Base-by-base conservation (phyloP, 1,284 basidiomycete genomes). In the Ganoderma lucidum region DNA sequence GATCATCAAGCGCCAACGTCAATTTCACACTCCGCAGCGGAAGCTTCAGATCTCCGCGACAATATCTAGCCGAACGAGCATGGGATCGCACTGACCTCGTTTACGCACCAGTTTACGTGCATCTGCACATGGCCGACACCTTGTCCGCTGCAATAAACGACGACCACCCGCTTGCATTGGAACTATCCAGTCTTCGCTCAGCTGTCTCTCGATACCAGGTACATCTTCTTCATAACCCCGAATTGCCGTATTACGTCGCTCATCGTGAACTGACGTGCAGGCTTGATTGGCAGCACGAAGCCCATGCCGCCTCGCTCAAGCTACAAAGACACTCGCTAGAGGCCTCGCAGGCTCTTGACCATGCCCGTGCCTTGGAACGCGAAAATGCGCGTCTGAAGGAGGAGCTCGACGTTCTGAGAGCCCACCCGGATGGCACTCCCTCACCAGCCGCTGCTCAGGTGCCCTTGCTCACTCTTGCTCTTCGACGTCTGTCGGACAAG, bases 131-230 rank as follows among this genome's bases (percentile, higher is more conserved):
- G 73, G 69, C 71, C 62, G 64, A 71, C 65, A 63, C 59, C 37
- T 41, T 66, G 60, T 39, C 63, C 56, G 51, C 53, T 56, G 62
- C 61, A 51, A 62, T 76, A 66, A 61, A 80, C 76, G 83, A 85
- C 71, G 87, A 88, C 61, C 90, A 94, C 75, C 93, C 92, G 14
- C 83, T 94, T 35, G 83, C 86, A 12, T 79, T 87, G 39, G 92
- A 94, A 79, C 83, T 94, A 39, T 75, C 83, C 23, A 90, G 88
- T 70, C 84, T 93, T 28, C 86, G 90, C 65, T 79, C 83, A n/a
- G 88, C 91, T 2, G 84, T 93, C 6, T 80, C 83, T 56, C 88
- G 88, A 61, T 94, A 91, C 74, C 92, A 91, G 86, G 90, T 88
- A 79, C 74, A 80, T 71, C 56, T 65, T 45, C 64, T 51, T 37